Evolutionary conservation across 352 stramenopile species (phyloP).

Genomic region (Hyaloperonospora brassicae): DNA sequence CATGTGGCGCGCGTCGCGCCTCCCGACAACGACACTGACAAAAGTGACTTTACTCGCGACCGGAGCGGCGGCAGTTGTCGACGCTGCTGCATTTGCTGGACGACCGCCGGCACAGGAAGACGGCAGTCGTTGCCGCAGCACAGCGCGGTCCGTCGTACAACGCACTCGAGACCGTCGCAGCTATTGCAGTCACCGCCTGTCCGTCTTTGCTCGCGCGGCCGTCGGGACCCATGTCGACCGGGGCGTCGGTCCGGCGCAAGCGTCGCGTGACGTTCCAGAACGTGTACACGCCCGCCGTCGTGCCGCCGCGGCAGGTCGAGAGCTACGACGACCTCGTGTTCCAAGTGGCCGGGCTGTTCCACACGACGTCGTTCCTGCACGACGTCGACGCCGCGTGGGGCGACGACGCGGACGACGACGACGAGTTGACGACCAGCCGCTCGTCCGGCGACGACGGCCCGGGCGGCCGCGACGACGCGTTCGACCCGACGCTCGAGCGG

Average conservation of each 20-base stretch:
- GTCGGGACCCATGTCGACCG: constrained; percentile 12
- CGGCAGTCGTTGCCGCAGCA: neutral
- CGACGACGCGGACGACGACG: constrained; percentile 2
- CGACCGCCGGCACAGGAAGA: neutral
- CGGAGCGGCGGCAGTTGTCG: constrained; percentile 22
- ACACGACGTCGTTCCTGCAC: constrained; percentile 48
- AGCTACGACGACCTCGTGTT: constrained; percentile 62
- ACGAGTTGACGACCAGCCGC: neutral
- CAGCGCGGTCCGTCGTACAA: neutral
- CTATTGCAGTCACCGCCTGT: neutral
- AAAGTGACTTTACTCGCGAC: constrained; percentile 20
- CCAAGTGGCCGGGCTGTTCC: constrained; percentile 44
- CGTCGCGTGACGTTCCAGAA: constrained; percentile 50
- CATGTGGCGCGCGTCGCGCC: constrained; percentile 2
- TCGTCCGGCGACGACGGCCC: neutral
- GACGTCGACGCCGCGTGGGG: constrained; percentile 33
- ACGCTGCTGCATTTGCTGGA: constrained; percentile 5
- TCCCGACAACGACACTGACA: constrained; percentile 5
- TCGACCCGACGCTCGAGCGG: constrained; percentile 37
- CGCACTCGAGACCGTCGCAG: neutral
- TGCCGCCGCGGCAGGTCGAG: constrained; percentile 25
- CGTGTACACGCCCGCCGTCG: constrained; percentile 32
- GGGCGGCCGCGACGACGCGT: constrained; percentile 14
- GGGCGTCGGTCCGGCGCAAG: constrained; percentile 12
- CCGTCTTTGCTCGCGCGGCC: constrained; percentile 11